Conservation (phyloP, 441 rosid species). For the Oxalis stricta region DNA sequence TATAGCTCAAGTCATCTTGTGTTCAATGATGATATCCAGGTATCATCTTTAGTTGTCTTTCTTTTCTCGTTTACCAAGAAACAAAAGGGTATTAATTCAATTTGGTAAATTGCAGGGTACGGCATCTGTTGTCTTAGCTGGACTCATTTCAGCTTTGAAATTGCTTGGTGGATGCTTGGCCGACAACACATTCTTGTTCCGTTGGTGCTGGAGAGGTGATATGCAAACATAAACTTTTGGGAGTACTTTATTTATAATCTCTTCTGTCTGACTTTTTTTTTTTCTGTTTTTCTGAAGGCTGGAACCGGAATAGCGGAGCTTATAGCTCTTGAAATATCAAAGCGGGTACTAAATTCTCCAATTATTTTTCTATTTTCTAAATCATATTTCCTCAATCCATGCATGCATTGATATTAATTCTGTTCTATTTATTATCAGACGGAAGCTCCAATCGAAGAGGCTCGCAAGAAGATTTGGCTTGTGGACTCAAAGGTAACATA, state of each 20-base stretch:
- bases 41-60: slow-evolving; percentile 5
- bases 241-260: neutral
- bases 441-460: slow-evolving; percentile 43
- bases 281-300: slow-evolving; percentile 41
- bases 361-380: slow-evolving; percentile 3
- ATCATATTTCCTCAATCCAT: too few species aligned
- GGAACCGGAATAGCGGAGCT: slow-evolving; percentile 92
- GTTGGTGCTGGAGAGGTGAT: slow-evolving; percentile 91
- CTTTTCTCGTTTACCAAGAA: neutral
- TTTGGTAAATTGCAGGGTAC: slow-evolving; percentile 51
- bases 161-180: slow-evolving; percentile 51
- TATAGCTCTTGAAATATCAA: slow-evolving; percentile 72
- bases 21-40: slow-evolving; percentile 90
- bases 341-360: slow-evolving; percentile 34
- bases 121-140: slow-evolving; percentile 77
- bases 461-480: slow-evolving; percentile 84
- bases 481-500: slow-evolving; percentile 71
- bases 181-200: slow-evolving; percentile 70
- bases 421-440: slow-evolving; percentile 28
- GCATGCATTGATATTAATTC: slow-evolving; percentile 13
- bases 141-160: slow-evolving; percentile 58
- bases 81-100: neutral
- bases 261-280: slow-evolving; percentile 3
- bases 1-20: slow-evolving; percentile 68
- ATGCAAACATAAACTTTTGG: neutral